Evolutionary conservation across 768 basidiomycete species (phyloP), one percentile per base, ranked within the genome.

Genomic region (Sarcodon aspratus): DNA sequence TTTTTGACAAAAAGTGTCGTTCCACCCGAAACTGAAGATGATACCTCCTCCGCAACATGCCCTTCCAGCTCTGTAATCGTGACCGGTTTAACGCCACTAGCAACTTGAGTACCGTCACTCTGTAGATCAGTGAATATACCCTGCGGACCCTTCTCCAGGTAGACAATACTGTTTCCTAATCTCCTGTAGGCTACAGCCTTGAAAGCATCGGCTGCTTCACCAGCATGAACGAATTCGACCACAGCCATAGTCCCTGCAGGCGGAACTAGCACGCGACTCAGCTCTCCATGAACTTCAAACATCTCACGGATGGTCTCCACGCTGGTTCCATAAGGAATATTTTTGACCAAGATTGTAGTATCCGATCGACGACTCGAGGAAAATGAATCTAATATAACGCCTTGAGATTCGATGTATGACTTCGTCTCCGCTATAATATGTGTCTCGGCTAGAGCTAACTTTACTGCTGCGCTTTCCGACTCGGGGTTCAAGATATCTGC

Each of bases 371-470:
- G 44, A 10, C 44, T 33, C 10, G 48, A 44, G 3, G 72, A 69
- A 54, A 86, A 82, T 0, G 79, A 70, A 2, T 76, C 71, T 1
- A 86, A 64, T 15, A 79, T 61, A 49, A 87, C 79, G 12, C 85
- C 85, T 49, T 86, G 79, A 3, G 76, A 72, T 59, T 93, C 89
- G 13, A 97, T 78, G 63, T 89, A 96, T 0, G 80, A 66, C 60
- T 95, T 96, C 1, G 94, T 98, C 63, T 98, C 95, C 51, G 87
- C 79, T 50, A 99, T 93, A 63, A 98, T 80, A 56, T 93, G 89
- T 13, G 96, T 96, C 65, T 99, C 96, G 0, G 96, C 95, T 36
- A 98, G 71, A 0, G 96, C 95, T 36, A 98, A 80, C 62, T 94
- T 96, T 50, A 97, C 92, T 2, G 95, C 93, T 1, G 87, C 79